Conservation (phyloP, 305 asterid species). For the Fraxinus albicans region DNA sequence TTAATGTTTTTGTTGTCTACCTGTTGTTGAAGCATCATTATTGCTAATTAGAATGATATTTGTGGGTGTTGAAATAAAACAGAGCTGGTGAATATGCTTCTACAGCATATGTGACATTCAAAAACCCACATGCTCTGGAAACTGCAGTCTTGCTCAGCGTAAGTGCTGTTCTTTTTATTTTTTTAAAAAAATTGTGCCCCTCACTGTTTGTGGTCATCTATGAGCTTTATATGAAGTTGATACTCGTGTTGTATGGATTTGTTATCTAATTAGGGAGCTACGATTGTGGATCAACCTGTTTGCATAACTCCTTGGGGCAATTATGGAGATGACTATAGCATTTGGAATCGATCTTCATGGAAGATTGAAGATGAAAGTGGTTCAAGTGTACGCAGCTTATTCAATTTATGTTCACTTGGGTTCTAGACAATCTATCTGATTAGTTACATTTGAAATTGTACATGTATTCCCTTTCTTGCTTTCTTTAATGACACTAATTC, state of each 20-base stretch:
- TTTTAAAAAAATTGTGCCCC: background rate
- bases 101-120: slow-evolving; percentile 89
- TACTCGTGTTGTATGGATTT: background rate
- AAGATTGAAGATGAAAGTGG: slow-evolving; percentile 52
- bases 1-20: background rate
- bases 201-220: background rate
- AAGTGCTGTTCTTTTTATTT: slow-evolving; percentile 31
- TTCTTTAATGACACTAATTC: background rate
- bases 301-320: slow-evolving; percentile 88
- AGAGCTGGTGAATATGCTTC: slow-evolving; percentile 83
- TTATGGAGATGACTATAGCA: slow-evolving; percentile 56
- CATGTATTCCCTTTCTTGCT: slow-evolving; percentile 37
- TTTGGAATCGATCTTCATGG: slow-evolving; percentile 73
- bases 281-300: slow-evolving; percentile 80
- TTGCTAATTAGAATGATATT: slow-evolving; percentile 23
- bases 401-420: background rate
- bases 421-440: background rate
- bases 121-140: slow-evolving; percentile 80
- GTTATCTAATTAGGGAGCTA: slow-evolving; percentile 62
- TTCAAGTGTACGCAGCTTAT: slow-evolving; percentile 40
- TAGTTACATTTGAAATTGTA: slow-evolving; percentile 19
- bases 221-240: background rate
- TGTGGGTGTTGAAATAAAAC: slow-evolving; percentile 24
- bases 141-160: slow-evolving; percentile 94
- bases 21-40: background rate